A percentile compares a stretch with the other conserved stretches of the same genome.
Conservation (phyloP, 2,329 filamentous ascomycete species). For the Colletotrichum higginsianum region DNA sequence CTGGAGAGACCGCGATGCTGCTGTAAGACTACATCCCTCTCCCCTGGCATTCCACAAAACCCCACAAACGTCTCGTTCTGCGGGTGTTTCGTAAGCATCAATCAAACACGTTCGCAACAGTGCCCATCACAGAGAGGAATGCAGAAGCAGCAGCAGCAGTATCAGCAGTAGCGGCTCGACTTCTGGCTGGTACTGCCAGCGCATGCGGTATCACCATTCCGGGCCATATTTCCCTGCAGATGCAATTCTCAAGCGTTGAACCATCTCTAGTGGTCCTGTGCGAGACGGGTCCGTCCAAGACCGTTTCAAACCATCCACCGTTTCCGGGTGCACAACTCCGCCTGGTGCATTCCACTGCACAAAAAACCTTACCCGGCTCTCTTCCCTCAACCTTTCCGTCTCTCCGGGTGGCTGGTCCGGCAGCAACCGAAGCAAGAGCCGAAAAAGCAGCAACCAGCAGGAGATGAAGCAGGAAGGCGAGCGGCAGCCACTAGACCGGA, state of each 20-base stretch:
- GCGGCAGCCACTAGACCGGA: slow-evolving; percentile 23
- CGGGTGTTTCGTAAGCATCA: background rate
- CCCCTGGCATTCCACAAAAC: background rate
- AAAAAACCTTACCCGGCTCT: background rate
- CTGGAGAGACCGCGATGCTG: background rate
- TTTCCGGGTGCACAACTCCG: slow-evolving; percentile 17
- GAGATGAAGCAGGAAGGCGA: background rate
- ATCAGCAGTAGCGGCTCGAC: no score
- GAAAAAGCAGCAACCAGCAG: slow-evolving; percentile 11
- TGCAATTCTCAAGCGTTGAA: no score
- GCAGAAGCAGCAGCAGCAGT: no score
- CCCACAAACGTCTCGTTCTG: background rate
- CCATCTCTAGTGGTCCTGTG: no score
- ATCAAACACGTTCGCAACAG: slow-evolving; percentile 1
- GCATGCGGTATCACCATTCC: no score
- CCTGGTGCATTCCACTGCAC: slow-evolving; percentile 10
- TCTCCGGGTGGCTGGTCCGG: slow-evolving; percentile 29
- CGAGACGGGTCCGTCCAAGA: background rate
- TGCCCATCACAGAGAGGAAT: background rate
- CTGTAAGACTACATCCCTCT: background rate
- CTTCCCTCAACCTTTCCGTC: slow-evolving; percentile 4
- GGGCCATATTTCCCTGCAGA: background rate
- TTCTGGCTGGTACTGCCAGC: no score
- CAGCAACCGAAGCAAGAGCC: slow-evolving; percentile 33
- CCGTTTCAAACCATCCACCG: slow-evolving; percentile 17